These are phyloP conservation scores for Ramichloridium luteum DNA, from an alignment of 2,329 filamentous ascomycete genomes.

Conservation along the genomic window DNA sequence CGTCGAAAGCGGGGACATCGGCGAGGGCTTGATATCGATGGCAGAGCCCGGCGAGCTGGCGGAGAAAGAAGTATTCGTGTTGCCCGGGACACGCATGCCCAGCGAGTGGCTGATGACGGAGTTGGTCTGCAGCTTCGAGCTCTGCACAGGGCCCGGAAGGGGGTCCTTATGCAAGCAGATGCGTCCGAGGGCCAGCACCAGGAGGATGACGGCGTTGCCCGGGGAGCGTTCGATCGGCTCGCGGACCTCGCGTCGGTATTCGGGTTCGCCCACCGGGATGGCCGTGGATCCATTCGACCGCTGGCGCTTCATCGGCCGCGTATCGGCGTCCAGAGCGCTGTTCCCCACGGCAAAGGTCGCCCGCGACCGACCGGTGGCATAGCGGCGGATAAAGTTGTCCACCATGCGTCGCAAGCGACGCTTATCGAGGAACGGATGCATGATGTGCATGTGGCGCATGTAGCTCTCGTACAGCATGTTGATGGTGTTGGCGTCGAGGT, in stretches of 20 bases:
- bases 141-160: constrained; percentile 45
- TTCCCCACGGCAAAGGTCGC: constrained; percentile 18
- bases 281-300: constrained; percentile 20
- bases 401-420: constrained; percentile 41
- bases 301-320: constrained; percentile 21
- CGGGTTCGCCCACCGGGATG: constrained; percentile 7
- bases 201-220: constrained; percentile 66
- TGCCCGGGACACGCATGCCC: constrained; percentile 6
- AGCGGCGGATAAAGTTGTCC: constrained; percentile 37
- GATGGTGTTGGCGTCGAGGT: constrained; percentile 41
- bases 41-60: constrained; percentile 20
- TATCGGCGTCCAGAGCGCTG: constrained; percentile 14
- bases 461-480: constrained; percentile 43
- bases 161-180: constrained; percentile 50
- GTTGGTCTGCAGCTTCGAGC: constrained; percentile 28
- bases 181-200: constrained; percentile 76
- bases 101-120: constrained; percentile 26
- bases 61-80: constrained; percentile 3
- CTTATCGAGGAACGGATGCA: constrained; percentile 53
- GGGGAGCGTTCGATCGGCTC: constrained; percentile 48
- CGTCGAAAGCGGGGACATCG: constrained; percentile 28
- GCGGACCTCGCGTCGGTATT: constrained; percentile 3
- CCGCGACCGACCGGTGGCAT: constrained; percentile 27
- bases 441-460: constrained; percentile 46
- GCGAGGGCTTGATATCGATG: constrained; percentile 25